Evolutionary conservation across 2,329 filamentous ascomycete genomes (phyloP).

Genomic region (Botrytis fragariae): DNA sequence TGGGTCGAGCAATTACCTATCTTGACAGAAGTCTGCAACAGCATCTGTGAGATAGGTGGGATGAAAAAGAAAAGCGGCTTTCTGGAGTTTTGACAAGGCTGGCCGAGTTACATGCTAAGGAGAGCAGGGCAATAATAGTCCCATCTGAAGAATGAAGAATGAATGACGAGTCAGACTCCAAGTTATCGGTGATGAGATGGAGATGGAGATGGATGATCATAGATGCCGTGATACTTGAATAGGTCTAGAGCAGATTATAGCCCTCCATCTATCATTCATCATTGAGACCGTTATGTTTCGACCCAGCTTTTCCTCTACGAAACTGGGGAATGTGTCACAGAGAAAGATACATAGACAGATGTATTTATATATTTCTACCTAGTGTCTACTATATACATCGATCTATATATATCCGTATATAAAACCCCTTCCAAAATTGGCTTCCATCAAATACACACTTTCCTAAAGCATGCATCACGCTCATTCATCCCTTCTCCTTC

Average conservation of each 20-base stretch:
- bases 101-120: neutral
- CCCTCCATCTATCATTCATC: neutral
- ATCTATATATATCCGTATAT: neutral
- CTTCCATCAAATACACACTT: too few species aligned
- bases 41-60: neutral
- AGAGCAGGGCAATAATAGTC: neutral
- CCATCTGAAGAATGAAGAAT: neutral
- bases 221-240: neutral
- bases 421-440: neutral
- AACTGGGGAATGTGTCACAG: slow-evolving; percentile 1
- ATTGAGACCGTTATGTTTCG: neutral
- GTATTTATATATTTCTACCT: neutral
- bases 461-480: neutral
- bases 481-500: neutral
- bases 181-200: neutral
- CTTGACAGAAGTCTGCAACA: neutral
- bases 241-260: neutral
- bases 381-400: neutral
- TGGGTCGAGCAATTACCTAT: neutral
- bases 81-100: neutral
- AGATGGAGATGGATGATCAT: neutral
- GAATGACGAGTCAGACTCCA: neutral
- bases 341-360: neutral
- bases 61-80: neutral
- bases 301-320: neutral